These are phyloP conservation scores for Ramaria sp. DNA, from an alignment of 768 basidiomycete genomes.

Conservation along the genomic window DNA sequence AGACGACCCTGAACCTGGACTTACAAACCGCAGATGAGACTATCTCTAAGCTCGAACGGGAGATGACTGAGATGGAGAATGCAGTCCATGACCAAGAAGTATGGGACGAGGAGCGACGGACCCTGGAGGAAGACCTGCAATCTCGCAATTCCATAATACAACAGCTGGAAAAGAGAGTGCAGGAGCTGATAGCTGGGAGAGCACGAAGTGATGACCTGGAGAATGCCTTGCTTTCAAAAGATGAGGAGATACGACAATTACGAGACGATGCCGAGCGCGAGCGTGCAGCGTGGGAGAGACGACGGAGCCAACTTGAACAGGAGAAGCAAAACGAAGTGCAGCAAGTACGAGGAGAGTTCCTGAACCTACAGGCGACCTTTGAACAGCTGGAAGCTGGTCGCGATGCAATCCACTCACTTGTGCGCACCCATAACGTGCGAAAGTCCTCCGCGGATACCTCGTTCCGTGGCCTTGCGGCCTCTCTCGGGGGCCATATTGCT, in stretches of 20 bases:
- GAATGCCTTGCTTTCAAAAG: conserved; percentile 17
- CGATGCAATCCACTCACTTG: conserved; percentile 25
- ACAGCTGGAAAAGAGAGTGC: conserved; percentile 32
- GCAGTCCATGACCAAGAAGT: not conserved
- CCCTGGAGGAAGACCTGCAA: not conserved
- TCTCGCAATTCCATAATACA: not conserved
- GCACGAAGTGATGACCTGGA: conserved; percentile 42
- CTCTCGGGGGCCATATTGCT: conserved; percentile 42
- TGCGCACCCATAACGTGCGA: not conserved
- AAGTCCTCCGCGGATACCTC: conserved; percentile 33
- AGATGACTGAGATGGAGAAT: conserved; percentile 39
- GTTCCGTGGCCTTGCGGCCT: conserved; percentile 34
- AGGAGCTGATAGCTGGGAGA: conserved; percentile 25
- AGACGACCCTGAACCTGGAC: conserved; percentile 54
- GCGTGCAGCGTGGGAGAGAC: conserved; percentile 36
- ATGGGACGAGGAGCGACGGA: not conserved
- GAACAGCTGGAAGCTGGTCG: conserved; percentile 44
- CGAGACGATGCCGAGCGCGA: conserved; percentile 32
- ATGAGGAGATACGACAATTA: conserved; percentile 19
- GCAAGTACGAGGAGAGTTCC: conserved; percentile 36
- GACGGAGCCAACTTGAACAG: conserved; percentile 41
- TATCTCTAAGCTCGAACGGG: conserved; percentile 42
- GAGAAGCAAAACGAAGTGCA: conserved; percentile 29
- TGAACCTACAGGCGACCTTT: conserved; percentile 36
- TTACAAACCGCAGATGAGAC: conserved; percentile 58